phyloP scores from a whole-genome alignment of 371 early-diverging fungal genomes.

The Mucor plumbeus region DNA sequence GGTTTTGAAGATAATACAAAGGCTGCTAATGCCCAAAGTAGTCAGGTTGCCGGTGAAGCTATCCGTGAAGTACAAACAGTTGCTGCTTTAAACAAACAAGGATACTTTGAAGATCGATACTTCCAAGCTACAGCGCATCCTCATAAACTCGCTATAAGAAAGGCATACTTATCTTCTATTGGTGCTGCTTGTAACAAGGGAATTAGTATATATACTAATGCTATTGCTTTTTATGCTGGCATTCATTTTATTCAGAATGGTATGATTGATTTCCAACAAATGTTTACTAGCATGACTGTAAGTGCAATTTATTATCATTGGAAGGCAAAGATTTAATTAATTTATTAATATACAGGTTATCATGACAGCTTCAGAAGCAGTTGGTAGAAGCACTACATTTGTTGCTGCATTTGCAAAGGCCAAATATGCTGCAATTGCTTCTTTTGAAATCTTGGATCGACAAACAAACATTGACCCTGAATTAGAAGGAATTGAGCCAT shows the following conservation, averaged over 20 bases:
- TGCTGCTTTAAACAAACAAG: slow-evolving; percentile 78
- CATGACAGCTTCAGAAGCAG: slow-evolving; percentile 71
- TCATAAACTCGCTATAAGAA: slow-evolving; percentile 60
- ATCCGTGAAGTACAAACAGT: slow-evolving; percentile 89
- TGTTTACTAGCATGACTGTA: slow-evolving; percentile 62
- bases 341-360: slow-evolving; percentile 24
- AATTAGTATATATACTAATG: slow-evolving; percentile 65
- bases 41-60: slow-evolving; percentile 82
- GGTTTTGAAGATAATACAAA: slow-evolving; percentile 64
- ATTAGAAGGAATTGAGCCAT: slow-evolving; percentile 58
- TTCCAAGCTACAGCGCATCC: slow-evolving; percentile 62
- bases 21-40: slow-evolving; percentile 69
- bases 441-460: slow-evolving; percentile 77
- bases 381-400: slow-evolving; percentile 60
- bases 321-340: neutral
- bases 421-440: slow-evolving; percentile 76
- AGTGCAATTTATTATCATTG: neutral
- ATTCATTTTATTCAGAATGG: slow-evolving; percentile 48
- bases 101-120: slow-evolving; percentile 64
- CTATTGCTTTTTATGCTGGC: slow-evolving; percentile 66
- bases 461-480: slow-evolving; percentile 72
- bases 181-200: slow-evolving; percentile 73
- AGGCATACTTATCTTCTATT: slow-evolving; percentile 61
- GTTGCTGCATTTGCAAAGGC: slow-evolving; percentile 74
- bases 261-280: slow-evolving; percentile 34